Percentiles rank a stretch among this genome's conserved stretches.
Conservation (phyloP, 805 yeast species). For the Candida sakaeoensis region DNA sequence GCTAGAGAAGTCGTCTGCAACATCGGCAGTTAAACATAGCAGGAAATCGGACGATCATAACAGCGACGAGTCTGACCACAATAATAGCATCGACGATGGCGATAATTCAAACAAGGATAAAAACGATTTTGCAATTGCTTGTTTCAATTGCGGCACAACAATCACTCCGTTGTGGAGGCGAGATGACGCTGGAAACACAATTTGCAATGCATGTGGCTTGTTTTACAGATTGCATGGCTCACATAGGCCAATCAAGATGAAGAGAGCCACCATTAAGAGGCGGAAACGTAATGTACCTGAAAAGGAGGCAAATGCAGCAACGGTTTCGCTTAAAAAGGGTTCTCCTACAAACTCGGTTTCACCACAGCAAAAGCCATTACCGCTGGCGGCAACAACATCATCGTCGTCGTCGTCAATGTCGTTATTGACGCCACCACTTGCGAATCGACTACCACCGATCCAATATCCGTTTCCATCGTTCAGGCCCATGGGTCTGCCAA, state of each 20-base stretch:
- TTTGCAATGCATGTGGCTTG: conserved; percentile 86
- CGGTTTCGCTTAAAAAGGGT: neutral
- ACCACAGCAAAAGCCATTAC: neutral
- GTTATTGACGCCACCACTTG: conserved; percentile 1
- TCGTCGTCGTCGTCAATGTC: neutral
- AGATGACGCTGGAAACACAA: conserved; percentile 75
- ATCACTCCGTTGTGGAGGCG: conserved; percentile 87
- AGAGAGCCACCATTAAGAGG: conserved; percentile 68
- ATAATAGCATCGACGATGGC: neutral
- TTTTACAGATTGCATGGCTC: conserved; percentile 72
- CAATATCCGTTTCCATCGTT: conserved; percentile 4
- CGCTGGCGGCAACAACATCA: no score
- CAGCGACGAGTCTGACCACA: neutral
- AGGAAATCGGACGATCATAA: neutral
- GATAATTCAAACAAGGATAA: conserved; percentile 5
- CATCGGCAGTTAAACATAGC: neutral
- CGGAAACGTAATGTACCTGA: conserved; percentile 46
- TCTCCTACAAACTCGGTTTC: neutral
- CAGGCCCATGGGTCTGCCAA: neutral
- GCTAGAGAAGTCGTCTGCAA: conserved; percentile 8
- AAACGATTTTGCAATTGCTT: conserved; percentile 60
- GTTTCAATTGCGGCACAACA: conserved; percentile 80
- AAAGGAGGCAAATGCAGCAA: neutral
- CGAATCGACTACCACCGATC: conserved; percentile 6
- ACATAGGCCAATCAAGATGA: conserved; percentile 75